phyloP scores from a whole-genome alignment of 257 asterid species.

The Scutellaria baicalensis region DNA sequence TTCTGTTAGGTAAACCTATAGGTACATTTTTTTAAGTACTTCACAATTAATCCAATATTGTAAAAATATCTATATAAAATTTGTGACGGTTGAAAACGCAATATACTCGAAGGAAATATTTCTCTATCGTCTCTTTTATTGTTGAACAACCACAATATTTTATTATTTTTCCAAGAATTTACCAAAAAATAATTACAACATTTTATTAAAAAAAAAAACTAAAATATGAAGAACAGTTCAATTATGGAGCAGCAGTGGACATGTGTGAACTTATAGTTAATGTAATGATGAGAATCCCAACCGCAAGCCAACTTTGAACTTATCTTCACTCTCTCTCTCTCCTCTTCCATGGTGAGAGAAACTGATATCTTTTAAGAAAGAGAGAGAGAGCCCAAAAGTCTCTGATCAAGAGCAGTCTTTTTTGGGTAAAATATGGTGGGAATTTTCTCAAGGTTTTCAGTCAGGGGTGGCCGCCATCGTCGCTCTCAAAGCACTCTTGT shows the following conservation, averaged over 20 bases:
- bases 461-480: constrained; percentile 54
- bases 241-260: too few species aligned
- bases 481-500: constrained; percentile 86
- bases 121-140: background rate
- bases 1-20: too few species aligned
- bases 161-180: too few species aligned
- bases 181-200: too few species aligned
- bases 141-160: background rate
- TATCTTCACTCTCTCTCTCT: constrained; percentile 9
- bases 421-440: constrained; percentile 58
- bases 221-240: too few species aligned
- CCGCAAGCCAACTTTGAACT: constrained; percentile 18
- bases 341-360: constrained; percentile 11
- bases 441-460: constrained; percentile 76
- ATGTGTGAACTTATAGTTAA: too few species aligned
- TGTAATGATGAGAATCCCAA: background rate
- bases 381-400: background rate
- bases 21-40: too few species aligned
- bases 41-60: too few species aligned
- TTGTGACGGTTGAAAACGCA: too few species aligned
- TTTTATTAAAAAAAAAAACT: too few species aligned
- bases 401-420: background rate
- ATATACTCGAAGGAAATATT: too few species aligned
- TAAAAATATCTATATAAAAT: too few species aligned
- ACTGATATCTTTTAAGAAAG: background rate